A percentile compares a stretch with the other conserved stretches of the same genome.
These are phyloP conservation scores for Monosporascus sp. DNA, from an alignment of 2,329 filamentous ascomycete species.

Conservation along the genomic window DNA sequence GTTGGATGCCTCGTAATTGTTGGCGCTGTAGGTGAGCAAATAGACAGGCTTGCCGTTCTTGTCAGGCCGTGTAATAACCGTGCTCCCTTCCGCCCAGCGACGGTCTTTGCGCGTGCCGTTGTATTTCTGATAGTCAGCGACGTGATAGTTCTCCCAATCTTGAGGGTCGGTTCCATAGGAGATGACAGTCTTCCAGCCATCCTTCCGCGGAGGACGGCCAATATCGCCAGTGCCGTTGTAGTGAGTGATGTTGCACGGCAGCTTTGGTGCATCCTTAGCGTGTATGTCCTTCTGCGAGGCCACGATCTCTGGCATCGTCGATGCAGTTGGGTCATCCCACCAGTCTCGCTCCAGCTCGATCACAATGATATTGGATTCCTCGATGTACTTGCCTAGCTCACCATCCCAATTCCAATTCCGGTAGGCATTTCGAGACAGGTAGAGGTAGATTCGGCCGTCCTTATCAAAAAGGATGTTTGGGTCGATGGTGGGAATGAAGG, in stretches of 20 bases:
- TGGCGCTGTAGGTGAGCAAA: constrained; percentile 24
- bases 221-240: constrained; percentile 32
- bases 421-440: constrained; percentile 30
- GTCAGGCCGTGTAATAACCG: constrained; percentile 19
- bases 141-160: constrained; percentile 31
- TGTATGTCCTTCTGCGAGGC: constrained; percentile 24
- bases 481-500: constrained; percentile 26
- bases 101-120: constrained; percentile 31
- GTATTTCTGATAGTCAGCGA: constrained; percentile 27
- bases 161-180: constrained; percentile 30
- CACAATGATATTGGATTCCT: constrained; percentile 33
- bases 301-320: constrained; percentile 29
- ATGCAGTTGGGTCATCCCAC: constrained; percentile 30
- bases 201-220: constrained; percentile 27
- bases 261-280: constrained; percentile 17
- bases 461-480: constrained; percentile 13
- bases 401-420: constrained; percentile 33
- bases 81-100: constrained; percentile 32
- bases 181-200: constrained; percentile 32
- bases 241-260: constrained; percentile 25
- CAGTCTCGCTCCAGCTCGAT: constrained; percentile 29
- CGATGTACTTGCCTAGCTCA: constrained; percentile 28
- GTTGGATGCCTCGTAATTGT: constrained; percentile 17
- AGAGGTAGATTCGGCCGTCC: constrained; percentile 16
- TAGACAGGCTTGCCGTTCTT: constrained; percentile 21